A percentile compares a stretch with the other conserved stretches of the same genome.
Evolutionary conservation across 2,329 filamentous ascomycete genomes (phyloP).

Genomic region (Fusarium sarcochroum): DNA sequence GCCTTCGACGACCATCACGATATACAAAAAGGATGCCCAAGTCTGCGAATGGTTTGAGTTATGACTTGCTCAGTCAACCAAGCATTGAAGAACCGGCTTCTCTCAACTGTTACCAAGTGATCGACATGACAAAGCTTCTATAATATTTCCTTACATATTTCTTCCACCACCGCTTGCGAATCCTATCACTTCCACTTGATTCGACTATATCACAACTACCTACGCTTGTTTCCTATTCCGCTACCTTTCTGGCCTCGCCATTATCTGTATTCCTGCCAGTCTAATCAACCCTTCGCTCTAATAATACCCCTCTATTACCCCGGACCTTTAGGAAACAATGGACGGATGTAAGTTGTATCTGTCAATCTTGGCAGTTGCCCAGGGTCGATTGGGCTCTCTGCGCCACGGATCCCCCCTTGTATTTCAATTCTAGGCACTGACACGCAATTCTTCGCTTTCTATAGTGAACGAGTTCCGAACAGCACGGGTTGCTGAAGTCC

Average conservation of each 20-base stretch:
- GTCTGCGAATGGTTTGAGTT: constrained; percentile 30
- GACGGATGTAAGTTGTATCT: constrained; percentile 47
- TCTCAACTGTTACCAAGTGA: constrained; percentile 43
- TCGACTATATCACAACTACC: constrained; percentile 18
- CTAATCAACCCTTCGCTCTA: constrained; percentile 11
- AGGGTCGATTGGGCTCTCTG: constrained; percentile 17
- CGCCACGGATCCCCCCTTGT: not conserved
- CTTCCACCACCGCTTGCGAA: constrained; percentile 13
- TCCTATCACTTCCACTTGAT: constrained; percentile 8
- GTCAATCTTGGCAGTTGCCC: constrained; percentile 15
- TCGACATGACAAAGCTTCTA: constrained; percentile 40
- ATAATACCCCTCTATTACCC: constrained; percentile 15
- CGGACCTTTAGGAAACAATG: constrained; percentile 33
- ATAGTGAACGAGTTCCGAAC: constrained; percentile 73
- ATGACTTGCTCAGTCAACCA: constrained; percentile 31
- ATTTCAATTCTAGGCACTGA: constrained; percentile 33
- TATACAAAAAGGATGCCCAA: constrained; percentile 51
- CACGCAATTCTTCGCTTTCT: constrained; percentile 17
- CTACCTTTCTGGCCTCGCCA: constrained; percentile 1
- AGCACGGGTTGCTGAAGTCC: constrained; percentile 72
- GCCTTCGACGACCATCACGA: constrained; percentile 47
- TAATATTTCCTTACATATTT: constrained; percentile 36
- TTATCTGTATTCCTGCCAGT: constrained; percentile 7
- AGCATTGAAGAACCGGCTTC: constrained; percentile 49
- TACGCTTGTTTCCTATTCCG: constrained; percentile 2